phyloP scores from a whole-genome alignment of 23 red algal genomes.

The Gracilaria domingensis region DNA sequence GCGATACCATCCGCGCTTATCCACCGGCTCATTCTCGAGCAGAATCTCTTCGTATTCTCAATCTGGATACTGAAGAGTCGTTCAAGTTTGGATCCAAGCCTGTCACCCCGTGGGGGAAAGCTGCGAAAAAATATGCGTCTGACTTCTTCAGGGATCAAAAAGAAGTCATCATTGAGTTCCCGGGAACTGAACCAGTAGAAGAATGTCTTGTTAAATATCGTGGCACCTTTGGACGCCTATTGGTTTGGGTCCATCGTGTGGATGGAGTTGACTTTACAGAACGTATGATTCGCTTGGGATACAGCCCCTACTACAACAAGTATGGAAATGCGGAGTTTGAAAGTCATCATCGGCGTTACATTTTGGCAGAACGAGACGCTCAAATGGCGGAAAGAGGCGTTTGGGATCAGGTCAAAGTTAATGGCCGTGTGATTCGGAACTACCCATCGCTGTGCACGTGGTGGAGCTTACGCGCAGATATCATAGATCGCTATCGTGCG shows the following conservation, averaged over 20 bases:
- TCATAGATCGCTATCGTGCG: slow-evolving; percentile 27
- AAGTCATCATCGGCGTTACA: slow-evolving; percentile 14
- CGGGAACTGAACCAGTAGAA: slow-evolving; percentile 5
- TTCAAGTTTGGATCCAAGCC: slow-evolving; percentile 40
- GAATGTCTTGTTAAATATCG: slow-evolving; percentile 28
- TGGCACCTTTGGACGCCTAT: slow-evolving; percentile 12
- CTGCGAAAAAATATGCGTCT: slow-evolving; percentile 15
- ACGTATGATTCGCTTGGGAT: slow-evolving; percentile 43
- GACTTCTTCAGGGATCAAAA: slow-evolving; percentile 34
- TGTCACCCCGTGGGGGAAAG: slow-evolving; percentile 27
- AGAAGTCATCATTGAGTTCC: slow-evolving; percentile 35
- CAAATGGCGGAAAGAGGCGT: slow-evolving; percentile 40
- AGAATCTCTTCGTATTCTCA: slow-evolving; percentile 31
- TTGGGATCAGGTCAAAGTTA: slow-evolving; percentile 40
- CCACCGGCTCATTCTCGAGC: neutral
- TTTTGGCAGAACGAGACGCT: slow-evolving; percentile 32
- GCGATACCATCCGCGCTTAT: slow-evolving; percentile 37
- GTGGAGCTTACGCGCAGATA: slow-evolving; percentile 36
- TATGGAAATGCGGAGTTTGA: slow-evolving; percentile 53
- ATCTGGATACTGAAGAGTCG: slow-evolving; percentile 43
- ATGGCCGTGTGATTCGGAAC: slow-evolving; percentile 13
- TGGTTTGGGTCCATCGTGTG: slow-evolving; percentile 34
- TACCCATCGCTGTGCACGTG: slow-evolving; percentile 30
- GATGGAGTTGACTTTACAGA: slow-evolving; percentile 46
- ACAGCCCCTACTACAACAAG: slow-evolving; percentile 34